Conservation (phyloP, 2,329 filamentous ascomycete genomes). For the Curvularia verruculosa region DNA sequence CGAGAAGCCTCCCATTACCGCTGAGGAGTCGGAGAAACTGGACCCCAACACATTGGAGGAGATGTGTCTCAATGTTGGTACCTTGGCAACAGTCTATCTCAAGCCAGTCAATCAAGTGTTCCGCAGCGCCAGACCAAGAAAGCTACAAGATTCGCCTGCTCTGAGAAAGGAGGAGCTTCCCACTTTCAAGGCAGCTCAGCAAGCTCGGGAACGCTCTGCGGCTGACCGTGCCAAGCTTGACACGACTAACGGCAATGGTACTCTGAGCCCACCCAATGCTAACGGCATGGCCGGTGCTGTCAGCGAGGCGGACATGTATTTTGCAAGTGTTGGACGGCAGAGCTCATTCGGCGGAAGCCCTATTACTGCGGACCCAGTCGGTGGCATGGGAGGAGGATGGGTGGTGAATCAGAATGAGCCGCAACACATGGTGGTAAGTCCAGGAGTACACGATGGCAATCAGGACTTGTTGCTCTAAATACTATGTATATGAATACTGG, state of each 20-base stretch:
- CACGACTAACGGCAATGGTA: conserved; percentile 36
- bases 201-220: conserved; percentile 41
- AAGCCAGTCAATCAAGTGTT: conserved; percentile 98
- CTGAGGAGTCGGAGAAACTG: conserved; percentile 86
- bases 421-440: conserved; percentile 39
- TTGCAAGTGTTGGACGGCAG: conserved; percentile 63
- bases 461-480: conserved; percentile 40
- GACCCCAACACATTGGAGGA: conserved; percentile 92
- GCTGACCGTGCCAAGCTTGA: conserved; percentile 41
- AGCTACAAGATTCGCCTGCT: conserved; percentile 81
- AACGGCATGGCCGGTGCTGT: conserved; percentile 71
- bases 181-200: conserved; percentile 57
- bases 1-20: conserved; percentile 93
- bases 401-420: conserved; percentile 47
- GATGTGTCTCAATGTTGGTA: conserved; percentile 95
- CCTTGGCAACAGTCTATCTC: conserved; percentile 93
- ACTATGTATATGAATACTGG: not conserved
- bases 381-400: conserved; percentile 37
- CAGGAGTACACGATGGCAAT: conserved; percentile 36
- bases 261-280: conserved; percentile 47
- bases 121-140: conserved; percentile 80
- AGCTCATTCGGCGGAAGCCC: conserved; percentile 46
- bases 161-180: conserved; percentile 75
- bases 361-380: conserved; percentile 37
- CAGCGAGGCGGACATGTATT: conserved; percentile 87